phyloP scores from a whole-genome alignment of 1,139 yeast species.

The Saccharomyces hybrid region DNA sequence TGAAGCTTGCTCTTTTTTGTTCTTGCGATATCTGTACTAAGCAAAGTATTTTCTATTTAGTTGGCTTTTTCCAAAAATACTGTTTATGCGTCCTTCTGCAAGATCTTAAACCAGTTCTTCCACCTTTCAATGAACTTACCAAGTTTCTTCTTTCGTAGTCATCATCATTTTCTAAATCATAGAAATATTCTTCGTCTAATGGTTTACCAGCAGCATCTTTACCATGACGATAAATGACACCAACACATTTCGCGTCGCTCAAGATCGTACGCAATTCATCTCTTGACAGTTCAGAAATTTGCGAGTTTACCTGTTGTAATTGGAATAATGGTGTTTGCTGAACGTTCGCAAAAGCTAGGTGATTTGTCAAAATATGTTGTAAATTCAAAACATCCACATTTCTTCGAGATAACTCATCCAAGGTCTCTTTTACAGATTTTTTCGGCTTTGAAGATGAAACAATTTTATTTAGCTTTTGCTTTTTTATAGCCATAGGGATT shows the following conservation, averaged over 20 bases:
- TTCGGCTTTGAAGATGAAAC: not conserved
- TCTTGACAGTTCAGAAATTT: conserved; percentile 39
- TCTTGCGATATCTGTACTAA: not conserved
- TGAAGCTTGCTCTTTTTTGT: not conserved
- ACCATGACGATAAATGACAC: conserved; percentile 78
- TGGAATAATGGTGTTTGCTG: conserved; percentile 76
- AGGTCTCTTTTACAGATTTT: conserved; percentile 3
- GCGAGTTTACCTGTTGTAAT: conserved; percentile 52
- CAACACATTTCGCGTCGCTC: conserved; percentile 46
- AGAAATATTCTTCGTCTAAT: conserved; percentile 86
- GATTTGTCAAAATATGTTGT: conserved; percentile 64
- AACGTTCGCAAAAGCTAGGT: conserved; percentile 81
- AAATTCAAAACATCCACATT: conserved; percentile 35
- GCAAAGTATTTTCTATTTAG: conserved; percentile 13
- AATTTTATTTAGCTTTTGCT: conserved; percentile 1
- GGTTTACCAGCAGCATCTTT: conserved; percentile 96
- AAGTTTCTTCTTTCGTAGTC: conserved; percentile 61
- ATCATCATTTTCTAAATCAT: conserved; percentile 72
- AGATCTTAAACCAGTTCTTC: conserved; percentile 67
- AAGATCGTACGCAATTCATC: conserved; percentile 41
- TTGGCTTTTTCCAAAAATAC: conserved; percentile 76
- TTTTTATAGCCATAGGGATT: conserved; percentile 5
- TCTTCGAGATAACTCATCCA: conserved; percentile 4
- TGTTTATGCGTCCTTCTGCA: conserved; percentile 94
- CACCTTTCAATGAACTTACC: conserved; percentile 74